These are phyloP conservation scores for Pholiota conissans DNA, from an alignment of 768 basidiomycete species.

Conservation along the genomic window DNA sequence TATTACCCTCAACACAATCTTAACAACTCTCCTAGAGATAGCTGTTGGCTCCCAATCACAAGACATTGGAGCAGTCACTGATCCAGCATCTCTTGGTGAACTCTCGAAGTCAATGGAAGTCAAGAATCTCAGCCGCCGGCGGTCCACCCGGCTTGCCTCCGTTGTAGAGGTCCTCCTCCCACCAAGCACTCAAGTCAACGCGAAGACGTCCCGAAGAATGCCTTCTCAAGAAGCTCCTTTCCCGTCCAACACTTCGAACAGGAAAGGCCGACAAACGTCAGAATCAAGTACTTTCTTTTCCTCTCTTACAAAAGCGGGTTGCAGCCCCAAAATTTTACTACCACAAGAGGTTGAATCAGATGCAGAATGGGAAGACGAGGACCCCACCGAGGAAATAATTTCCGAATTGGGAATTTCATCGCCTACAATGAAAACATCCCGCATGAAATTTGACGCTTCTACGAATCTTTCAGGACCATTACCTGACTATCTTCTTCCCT, in stretches of 20 bases:
- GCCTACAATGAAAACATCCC: background rate
- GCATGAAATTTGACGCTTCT: background rate
- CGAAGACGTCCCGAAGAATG: background rate
- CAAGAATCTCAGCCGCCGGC: background rate
- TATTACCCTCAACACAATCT: too few relatives aligned
- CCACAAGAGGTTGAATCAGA: too few relatives aligned
- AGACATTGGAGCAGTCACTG: background rate
- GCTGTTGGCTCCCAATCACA: background rate
- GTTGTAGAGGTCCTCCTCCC: background rate
- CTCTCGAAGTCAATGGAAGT: background rate
- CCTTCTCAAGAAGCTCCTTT: too few relatives aligned
- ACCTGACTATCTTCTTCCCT: slow-evolving; percentile 21
- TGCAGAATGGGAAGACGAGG: too few relatives aligned
- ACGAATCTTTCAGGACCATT: background rate
- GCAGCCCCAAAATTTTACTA: background rate
- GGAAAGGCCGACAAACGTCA: too few relatives aligned
- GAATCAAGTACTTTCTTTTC: too few relatives aligned
- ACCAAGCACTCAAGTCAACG: background rate
- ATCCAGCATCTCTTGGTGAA: background rate
- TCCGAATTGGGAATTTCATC: background rate
- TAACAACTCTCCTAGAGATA: background rate
- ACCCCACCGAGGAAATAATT: background rate
- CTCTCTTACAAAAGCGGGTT: background rate
- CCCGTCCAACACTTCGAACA: too few relatives aligned
- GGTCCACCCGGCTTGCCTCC: background rate